Conservation (phyloP, 2,329 filamentous ascomycete species). For the Keithomyces neogunnii region DNA sequence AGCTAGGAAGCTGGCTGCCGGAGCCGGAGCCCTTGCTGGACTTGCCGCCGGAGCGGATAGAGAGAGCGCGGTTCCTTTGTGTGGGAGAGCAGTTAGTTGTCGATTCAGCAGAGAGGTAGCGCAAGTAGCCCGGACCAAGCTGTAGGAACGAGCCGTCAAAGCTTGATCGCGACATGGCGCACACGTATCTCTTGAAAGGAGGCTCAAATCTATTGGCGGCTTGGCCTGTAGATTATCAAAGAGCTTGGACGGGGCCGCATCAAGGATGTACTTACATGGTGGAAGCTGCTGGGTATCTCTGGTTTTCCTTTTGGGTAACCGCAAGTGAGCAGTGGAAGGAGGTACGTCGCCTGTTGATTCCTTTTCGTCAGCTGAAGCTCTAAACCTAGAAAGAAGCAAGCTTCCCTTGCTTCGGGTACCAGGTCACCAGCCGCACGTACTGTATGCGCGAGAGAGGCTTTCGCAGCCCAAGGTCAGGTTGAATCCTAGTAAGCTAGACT, state of each 20-base stretch:
- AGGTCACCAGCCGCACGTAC: neutral
- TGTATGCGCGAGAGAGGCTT: neutral
- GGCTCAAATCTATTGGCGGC: no score
- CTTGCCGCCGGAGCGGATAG: slow-evolving; percentile 61
- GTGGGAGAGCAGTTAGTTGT: slow-evolving; percentile 18
- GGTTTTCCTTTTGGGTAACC: neutral
- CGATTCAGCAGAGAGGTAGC: slow-evolving; percentile 11
- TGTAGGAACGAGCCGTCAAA: slow-evolving; percentile 19
- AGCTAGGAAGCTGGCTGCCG: slow-evolving; percentile 48
- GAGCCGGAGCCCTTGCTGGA: slow-evolving; percentile 30
- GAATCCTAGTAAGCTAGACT: neutral
- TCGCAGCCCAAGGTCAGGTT: neutral
- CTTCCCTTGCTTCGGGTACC: neutral
- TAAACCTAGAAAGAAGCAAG: no score
- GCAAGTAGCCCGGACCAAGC: slow-evolving; percentile 11
- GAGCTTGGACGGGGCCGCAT: neutral
- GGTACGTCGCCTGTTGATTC: neutral
- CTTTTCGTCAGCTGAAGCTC: neutral
- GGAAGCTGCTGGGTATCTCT: slow-evolving; percentile 5
- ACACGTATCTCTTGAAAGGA: no score
- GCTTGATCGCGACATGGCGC: slow-evolving; percentile 23
- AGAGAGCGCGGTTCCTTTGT: slow-evolving; percentile 63
- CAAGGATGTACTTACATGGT: slow-evolving; percentile 6
- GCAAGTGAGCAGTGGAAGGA: neutral
- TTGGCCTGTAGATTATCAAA: neutral